Conservation (phyloP, 306 rosid genomes). For the Lathyrus sativus region DNA sequence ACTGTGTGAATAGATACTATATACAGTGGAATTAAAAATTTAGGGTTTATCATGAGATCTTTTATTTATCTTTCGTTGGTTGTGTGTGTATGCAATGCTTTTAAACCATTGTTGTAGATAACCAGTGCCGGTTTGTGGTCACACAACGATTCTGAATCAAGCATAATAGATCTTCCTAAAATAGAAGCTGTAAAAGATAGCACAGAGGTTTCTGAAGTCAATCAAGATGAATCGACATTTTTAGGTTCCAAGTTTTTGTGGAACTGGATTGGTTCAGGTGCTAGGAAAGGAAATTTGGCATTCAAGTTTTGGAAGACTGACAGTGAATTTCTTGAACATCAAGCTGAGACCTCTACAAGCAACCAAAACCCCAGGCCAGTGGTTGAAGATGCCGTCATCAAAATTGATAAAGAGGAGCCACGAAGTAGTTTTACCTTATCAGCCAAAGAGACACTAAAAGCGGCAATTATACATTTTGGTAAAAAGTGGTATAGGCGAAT, state of each 20-base stretch:
- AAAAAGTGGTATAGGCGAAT: slow-evolving; percentile 82
- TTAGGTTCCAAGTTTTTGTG: slow-evolving; percentile 67
- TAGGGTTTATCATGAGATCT: slow-evolving; percentile 20
- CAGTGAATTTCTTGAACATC: slow-evolving; percentile 62
- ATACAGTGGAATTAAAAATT: background rate
- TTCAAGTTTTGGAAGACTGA: slow-evolving; percentile 75
- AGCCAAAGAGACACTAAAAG: slow-evolving; percentile 77
- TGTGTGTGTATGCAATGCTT: slow-evolving; percentile 33
- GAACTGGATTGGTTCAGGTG: slow-evolving; percentile 73
- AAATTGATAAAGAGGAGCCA: slow-evolving; percentile 65
- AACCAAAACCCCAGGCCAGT: slow-evolving; percentile 51
- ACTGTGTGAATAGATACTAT: slow-evolving; percentile 13
- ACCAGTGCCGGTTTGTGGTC: slow-evolving; percentile 88
- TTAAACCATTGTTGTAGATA: slow-evolving; percentile 50
- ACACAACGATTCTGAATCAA: slow-evolving; percentile 60
- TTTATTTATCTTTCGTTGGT: slow-evolving; percentile 36
- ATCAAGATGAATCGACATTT: slow-evolving; percentile 63
- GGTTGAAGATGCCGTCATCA: slow-evolving; percentile 57
- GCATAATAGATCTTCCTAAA: slow-evolving; percentile 46
- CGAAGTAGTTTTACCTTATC: slow-evolving; percentile 57
- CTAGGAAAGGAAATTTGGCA: slow-evolving; percentile 62
- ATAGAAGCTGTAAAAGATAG: slow-evolving; percentile 42
- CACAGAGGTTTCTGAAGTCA: slow-evolving; percentile 55
- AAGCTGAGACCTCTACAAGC: slow-evolving; percentile 55
- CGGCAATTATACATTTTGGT: slow-evolving; percentile 63